These are phyloP conservation scores for Salix koriyanagi DNA, from an alignment of 345 rosid species.

Conservation along the genomic window DNA sequence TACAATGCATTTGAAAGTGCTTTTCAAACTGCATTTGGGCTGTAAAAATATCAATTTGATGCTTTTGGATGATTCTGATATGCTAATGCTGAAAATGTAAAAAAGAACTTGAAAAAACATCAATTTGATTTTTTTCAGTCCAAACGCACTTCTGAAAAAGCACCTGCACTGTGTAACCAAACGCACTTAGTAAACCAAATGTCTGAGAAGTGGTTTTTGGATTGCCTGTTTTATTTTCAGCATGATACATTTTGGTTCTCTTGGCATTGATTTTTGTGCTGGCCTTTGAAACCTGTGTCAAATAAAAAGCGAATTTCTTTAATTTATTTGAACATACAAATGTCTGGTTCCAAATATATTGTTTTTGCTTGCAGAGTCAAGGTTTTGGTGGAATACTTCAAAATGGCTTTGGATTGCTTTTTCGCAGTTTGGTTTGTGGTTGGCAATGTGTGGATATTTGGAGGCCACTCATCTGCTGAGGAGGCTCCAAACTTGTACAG, in stretches of 20 bases:
- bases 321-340: neutral
- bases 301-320: neutral
- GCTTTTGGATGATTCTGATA: too few relatives aligned
- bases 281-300: too few relatives aligned
- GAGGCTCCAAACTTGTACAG: slow-evolving; percentile 98
- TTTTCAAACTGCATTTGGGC: too few relatives aligned
- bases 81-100: too few relatives aligned
- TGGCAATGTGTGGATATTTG: slow-evolving; percentile 98
- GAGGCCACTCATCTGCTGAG: slow-evolving; percentile 78
- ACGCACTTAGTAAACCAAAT: neutral
- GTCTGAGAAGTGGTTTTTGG: neutral
- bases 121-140: too few relatives aligned
- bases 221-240: neutral
- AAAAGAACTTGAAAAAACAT: too few relatives aligned
- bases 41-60: too few relatives aligned
- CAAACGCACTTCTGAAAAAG: too few relatives aligned
- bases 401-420: slow-evolving; percentile 96
- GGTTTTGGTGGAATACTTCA: slow-evolving; percentile 80
- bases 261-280: neutral
- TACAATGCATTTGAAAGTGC: too few relatives aligned
- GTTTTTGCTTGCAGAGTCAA: slow-evolving; percentile 49
- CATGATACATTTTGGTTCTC: neutral
- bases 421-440: slow-evolving; percentile 99
- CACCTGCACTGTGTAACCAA: too few relatives aligned
- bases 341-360: neutral